Evolutionary conservation across 192 early-diverging fungal species (phyloP).

Genomic region (Kappamyces sp.): DNA sequence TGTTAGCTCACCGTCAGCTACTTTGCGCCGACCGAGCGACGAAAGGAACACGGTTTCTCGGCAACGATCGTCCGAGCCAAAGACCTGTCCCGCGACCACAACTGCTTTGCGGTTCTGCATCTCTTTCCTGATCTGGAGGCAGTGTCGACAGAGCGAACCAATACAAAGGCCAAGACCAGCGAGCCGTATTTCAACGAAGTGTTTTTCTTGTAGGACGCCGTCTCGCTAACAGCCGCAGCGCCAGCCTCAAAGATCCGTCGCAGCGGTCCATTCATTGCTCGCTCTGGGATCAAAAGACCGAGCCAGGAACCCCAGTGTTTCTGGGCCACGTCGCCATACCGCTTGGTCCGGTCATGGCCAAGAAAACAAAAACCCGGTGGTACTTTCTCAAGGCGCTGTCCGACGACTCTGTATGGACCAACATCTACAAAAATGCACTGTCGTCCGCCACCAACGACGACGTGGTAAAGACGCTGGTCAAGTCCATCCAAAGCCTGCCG

Average conservation of each 20-base stretch:
- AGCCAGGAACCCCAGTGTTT: neutral
- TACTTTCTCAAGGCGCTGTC: conserved; percentile 3
- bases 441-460: conserved; percentile 2
- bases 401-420: neutral
- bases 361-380: conserved; percentile 3
- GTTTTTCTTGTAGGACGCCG: conserved; percentile 13
- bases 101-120: conserved; percentile 20
- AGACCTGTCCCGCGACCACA: neutral
- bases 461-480: neutral
- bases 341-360: conserved; percentile 5
- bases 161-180: neutral
- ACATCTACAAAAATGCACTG: neutral
- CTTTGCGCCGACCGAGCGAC: neutral
- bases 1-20: neutral
- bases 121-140: conserved; percentile 21
- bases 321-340: conserved; percentile 14
- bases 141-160: conserved; percentile 19
- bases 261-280: conserved; percentile 4
- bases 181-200: conserved; percentile 8
- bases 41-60: conserved; percentile 13
- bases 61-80: neutral
- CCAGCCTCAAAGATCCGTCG: neutral
- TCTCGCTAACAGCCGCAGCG: neutral
- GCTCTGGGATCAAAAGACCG: conserved; percentile 1
- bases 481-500: conserved; percentile 7